phyloP scores from a whole-genome alignment of 2,329 filamentous ascomycete genomes.

The Nothomitra cinnamomea region DNA sequence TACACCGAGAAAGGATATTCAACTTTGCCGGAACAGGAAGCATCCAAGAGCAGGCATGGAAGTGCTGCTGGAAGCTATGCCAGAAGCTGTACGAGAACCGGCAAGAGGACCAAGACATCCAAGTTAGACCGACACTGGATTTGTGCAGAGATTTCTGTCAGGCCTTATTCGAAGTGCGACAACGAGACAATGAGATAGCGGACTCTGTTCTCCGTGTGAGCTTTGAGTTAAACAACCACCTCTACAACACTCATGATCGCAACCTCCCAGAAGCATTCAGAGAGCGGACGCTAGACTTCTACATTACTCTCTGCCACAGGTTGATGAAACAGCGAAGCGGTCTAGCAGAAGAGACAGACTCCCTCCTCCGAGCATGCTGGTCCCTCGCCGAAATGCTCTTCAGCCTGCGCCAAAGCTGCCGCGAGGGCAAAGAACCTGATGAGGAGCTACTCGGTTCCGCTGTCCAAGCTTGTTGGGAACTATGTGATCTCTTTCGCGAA shows the following conservation, averaged over 20 bases:
- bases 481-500: conserved; percentile 83
- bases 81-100: conserved; percentile 73
- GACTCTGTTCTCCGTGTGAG: conserved; percentile 84
- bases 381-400: conserved; percentile 84
- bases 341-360: conserved; percentile 65
- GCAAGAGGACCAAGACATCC: conserved; percentile 50
- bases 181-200: conserved; percentile 57
- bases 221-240: conserved; percentile 88
- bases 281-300: conserved; percentile 84
- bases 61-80: conserved; percentile 83
- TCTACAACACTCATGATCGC: conserved; percentile 82
- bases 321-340: conserved; percentile 88
- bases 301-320: conserved; percentile 81
- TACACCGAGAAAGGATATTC: conserved; percentile 65
- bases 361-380: conserved; percentile 76
- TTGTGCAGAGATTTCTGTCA: conserved; percentile 87
- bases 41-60: conserved; percentile 78
- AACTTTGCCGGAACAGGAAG: conserved; percentile 56
- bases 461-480: conserved; percentile 85
- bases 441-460: conserved; percentile 76
- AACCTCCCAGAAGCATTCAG: conserved; percentile 71
- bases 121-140: conserved; percentile 61
- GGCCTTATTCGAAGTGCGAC: conserved; percentile 70
- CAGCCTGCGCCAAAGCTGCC: conserved; percentile 65
- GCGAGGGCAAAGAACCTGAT: conserved; percentile 55